Evolutionary conservation across 2,329 filamentous ascomycete genomes (phyloP).

Genomic region (Fusarium graminum): DNA sequence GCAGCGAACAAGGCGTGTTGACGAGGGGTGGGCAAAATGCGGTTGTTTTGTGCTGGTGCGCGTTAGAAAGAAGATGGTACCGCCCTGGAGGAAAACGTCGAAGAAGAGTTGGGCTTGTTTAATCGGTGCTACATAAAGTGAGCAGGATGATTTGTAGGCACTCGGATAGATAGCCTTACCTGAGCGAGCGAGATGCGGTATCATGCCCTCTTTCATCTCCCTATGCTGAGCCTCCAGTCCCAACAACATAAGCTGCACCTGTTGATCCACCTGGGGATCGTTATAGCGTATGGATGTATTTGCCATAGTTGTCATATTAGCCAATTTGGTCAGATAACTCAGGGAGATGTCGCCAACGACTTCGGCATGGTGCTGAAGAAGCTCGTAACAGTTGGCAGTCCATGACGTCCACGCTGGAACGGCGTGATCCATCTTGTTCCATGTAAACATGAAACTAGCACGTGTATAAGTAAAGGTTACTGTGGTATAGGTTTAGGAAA

Average conservation of each 20-base stretch:
- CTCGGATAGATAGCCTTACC: slow-evolving; percentile 24
- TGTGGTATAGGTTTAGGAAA: background rate
- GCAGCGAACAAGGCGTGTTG: slow-evolving; percentile 43
- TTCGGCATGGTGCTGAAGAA: slow-evolving; percentile 56
- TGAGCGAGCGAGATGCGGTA: slow-evolving; percentile 50
- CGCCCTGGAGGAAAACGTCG: slow-evolving; percentile 58
- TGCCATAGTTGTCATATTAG: slow-evolving; percentile 58
- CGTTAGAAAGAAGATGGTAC: slow-evolving; percentile 52
- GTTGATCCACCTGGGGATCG: slow-evolving; percentile 53
- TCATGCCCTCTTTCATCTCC: slow-evolving; percentile 57
- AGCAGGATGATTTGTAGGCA: slow-evolving; percentile 31
- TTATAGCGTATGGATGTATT: slow-evolving; percentile 50
- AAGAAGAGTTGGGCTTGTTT: slow-evolving; percentile 53
- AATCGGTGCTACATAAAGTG: slow-evolving; percentile 43
- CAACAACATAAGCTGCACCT: slow-evolving; percentile 60
- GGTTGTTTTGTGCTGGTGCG: slow-evolving; percentile 17
- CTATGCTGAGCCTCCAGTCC: slow-evolving; percentile 62
- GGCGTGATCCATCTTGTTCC: slow-evolving; percentile 54
- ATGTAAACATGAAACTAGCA: slow-evolving; percentile 56
- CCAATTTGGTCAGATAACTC: slow-evolving; percentile 59
- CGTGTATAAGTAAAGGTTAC: slow-evolving; percentile 24
- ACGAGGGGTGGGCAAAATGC: slow-evolving; percentile 31
- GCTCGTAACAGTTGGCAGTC: slow-evolving; percentile 60
- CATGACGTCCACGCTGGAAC: slow-evolving; percentile 56
- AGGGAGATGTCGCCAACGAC: slow-evolving; percentile 59